These are phyloP conservation scores for Microsporum ferrugineum DNA, from an alignment of 2,329 filamentous ascomycete genomes.

Conservation along the genomic window DNA sequence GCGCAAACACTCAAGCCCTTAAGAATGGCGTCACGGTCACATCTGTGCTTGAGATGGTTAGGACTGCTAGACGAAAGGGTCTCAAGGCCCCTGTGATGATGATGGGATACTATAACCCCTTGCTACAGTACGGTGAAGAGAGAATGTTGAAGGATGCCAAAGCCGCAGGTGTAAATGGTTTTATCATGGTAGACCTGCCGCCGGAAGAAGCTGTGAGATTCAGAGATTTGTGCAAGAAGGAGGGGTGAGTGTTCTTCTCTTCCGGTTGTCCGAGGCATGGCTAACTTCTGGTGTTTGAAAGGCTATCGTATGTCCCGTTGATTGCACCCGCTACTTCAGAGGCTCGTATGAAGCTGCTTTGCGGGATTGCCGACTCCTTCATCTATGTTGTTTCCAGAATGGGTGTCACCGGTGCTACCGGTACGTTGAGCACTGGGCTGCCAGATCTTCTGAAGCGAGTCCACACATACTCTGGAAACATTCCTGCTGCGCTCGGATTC, in stretches of 20 bases:
- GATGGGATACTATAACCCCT: conserved; percentile 98
- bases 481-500: conserved; percentile 86
- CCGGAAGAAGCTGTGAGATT: conserved; percentile 93
- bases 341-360: conserved; percentile 85
- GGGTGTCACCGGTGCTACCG: conserved; percentile 87
- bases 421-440: conserved; percentile 67
- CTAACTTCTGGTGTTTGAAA: conserved; percentile 22
- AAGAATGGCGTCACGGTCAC: conserved; percentile 77
- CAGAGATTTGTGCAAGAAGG: conserved; percentile 67
- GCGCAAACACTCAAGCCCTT: conserved; percentile 80
- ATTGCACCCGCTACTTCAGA: conserved; percentile 92
- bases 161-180: conserved; percentile 79
- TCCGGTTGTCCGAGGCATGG: not conserved
- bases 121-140: conserved; percentile 90
- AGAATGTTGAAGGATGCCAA: conserved; percentile 72
- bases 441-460: conserved; percentile 74
- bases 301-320: conserved; percentile 89
- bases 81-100: conserved; percentile 74
- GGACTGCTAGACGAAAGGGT: conserved; percentile 63
- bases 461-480: conserved; percentile 82
- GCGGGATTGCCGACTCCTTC: conserved; percentile 94
- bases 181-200: conserved; percentile 91
- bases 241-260: conserved; percentile 45
- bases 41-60: conserved; percentile 70
- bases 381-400: conserved; percentile 97